Base-by-base conservation (phyloP, 108 stramenopile genomes). In the Mediolabrus comicus region DNA sequence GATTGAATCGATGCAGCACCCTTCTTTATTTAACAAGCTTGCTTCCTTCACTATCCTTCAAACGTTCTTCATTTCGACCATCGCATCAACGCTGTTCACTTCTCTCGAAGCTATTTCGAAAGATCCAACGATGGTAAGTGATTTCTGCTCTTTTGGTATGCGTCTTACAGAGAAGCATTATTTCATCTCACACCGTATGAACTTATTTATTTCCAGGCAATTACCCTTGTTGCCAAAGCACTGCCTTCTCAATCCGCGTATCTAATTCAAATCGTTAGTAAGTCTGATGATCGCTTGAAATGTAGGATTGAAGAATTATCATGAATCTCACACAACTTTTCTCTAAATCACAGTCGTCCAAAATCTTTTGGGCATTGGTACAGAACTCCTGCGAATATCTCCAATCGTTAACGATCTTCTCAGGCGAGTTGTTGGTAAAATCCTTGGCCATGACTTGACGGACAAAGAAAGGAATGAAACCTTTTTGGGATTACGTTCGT, bases 51-150 rank as follows among this genome's bases (percentile, higher is more conserved):
- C 77, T 69, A 81, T 89, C 61, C 71, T 90, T 67, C 89, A 90
- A 70, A 86, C 81, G 1, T 90, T 90, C 78, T 87, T 90, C 62
- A 83, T 90, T 27, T 65, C 69, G 9, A 85, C 89, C 1, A 86
- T 87, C 49, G 78, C 84, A 16, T 83, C 84, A 28, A 74, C 77
- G 46, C 28, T 90, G n/a, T 56, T 77, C 6, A 14, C 63, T 1
- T 55, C 74, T n/a, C 39, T 90, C 9, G 35, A 71, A 22, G 53
- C 39, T 2, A 85, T 90, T 55, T 12, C 83, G 9, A 13, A 71
- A 6, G 46, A 59, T 55, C 59, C 80, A 49, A 35, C 34, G n/a
- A n/a, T n/a, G n/a, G n/a, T n/a, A n/a, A n/a, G n/a, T n/a, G n/a
- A n/a, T n/a, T n/a, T n/a, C n/a, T n/a, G n/a, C n/a, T n/a, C n/a